Evolutionary conservation across 2,329 filamentous ascomycete genomes (phyloP).

Genomic region (Sarocladium brachiariae): DNA sequence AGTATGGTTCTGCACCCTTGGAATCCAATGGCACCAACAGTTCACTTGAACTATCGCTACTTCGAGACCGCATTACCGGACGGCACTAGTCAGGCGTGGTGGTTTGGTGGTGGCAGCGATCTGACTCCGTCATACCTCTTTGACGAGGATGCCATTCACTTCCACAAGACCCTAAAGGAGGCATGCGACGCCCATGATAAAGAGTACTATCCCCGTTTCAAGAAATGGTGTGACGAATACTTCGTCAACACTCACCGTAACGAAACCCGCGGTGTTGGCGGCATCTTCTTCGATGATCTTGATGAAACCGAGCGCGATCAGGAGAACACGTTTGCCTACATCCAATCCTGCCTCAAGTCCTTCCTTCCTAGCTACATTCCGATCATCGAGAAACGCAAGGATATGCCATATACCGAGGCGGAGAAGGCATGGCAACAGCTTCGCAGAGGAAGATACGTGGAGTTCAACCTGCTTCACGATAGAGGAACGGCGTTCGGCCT

Average conservation of each 20-base stretch:
- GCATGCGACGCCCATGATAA: slow-evolving; percentile 91
- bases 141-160: slow-evolving; percentile 94
- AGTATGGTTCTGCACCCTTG: slow-evolving; percentile 88
- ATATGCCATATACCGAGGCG: slow-evolving; percentile 78
- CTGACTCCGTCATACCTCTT: slow-evolving; percentile 91
- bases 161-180: slow-evolving; percentile 88
- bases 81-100: slow-evolving; percentile 81
- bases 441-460: slow-evolving; percentile 88
- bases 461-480: slow-evolving; percentile 98
- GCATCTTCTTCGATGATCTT: slow-evolving; percentile 98
- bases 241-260: slow-evolving; percentile 89
- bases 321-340: slow-evolving; percentile 84
- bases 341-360: slow-evolving; percentile 74
- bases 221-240: slow-evolving; percentile 97
- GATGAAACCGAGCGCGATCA: slow-evolving; percentile 81
- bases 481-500: slow-evolving; percentile 90
- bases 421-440: slow-evolving; percentile 98
- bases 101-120: slow-evolving; percentile 95
- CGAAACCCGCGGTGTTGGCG: slow-evolving; percentile 81
- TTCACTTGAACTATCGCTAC: slow-evolving; percentile 97
- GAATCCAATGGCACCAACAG: slow-evolving; percentile 95
- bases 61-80: slow-evolving; percentile 90
- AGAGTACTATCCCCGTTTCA: slow-evolving; percentile 88
- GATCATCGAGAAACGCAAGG: slow-evolving; percentile 80
- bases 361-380: slow-evolving; percentile 90